Evolutionary conservation across 2,329 filamentous ascomycete species (phyloP).

Genomic region (Colletotrichum chrysophilum): DNA sequence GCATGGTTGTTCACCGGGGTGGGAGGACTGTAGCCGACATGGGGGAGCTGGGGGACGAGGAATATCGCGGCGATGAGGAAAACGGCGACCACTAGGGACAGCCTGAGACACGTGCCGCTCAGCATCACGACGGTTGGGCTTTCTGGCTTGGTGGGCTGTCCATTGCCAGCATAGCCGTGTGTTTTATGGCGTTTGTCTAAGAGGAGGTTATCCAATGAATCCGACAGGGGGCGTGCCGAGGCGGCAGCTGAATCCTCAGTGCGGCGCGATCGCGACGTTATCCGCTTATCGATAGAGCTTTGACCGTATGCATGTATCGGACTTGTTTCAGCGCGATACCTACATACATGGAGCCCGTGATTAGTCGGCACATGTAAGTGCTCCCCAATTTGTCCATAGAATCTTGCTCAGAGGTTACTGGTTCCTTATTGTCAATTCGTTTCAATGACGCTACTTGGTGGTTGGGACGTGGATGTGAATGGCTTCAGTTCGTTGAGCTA

Average conservation of each 20-base stretch:
- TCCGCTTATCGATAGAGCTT: not conserved
- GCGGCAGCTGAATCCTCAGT: not conserved
- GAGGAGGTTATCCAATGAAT: not conserved
- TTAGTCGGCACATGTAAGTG: not conserved
- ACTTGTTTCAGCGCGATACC: not conserved
- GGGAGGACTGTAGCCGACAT: not conserved
- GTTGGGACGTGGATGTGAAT: not conserved
- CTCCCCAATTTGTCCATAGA: not conserved
- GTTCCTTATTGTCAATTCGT: not conserved
- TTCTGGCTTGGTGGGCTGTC: not conserved
- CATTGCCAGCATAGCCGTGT: not conserved
- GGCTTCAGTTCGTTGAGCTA: not conserved
- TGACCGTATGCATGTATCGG: not conserved
- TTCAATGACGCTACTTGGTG: not conserved
- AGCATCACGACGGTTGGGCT: not conserved
- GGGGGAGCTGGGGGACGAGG: slow-evolving; percentile 14
- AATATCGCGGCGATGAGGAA: slow-evolving; percentile 19
- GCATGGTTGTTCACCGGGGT: not conserved
- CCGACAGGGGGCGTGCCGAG: not conserved
- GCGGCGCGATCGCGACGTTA: not conserved
- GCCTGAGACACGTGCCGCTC: slow-evolving; percentile 8
- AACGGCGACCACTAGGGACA: slow-evolving; percentile 13
- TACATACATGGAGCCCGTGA: not conserved
- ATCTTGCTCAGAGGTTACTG: not conserved
- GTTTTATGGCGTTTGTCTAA: not conserved